These are phyloP conservation scores for Salix purpurea DNA, from an alignment of 345 rosid species.

Conservation along the genomic window DNA sequence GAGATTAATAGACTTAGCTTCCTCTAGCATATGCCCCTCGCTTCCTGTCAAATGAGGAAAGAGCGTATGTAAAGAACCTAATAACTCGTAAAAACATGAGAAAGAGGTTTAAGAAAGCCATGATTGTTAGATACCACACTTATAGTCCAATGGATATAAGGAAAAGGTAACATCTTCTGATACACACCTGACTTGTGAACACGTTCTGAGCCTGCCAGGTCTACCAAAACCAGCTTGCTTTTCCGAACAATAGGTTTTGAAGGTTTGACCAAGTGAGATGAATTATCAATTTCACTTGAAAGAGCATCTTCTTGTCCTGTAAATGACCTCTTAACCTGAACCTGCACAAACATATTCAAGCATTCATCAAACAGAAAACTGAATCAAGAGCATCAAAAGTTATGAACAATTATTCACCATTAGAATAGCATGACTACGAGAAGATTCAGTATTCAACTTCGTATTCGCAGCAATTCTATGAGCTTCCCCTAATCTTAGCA, in stretches of 20 bases:
- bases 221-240: slow-evolving; percentile 35
- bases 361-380: neutral
- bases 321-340: slow-evolving; percentile 27
- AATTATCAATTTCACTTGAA: slow-evolving; percentile 13
- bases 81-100: neutral
- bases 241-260: slow-evolving; percentile 26
- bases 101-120: neutral
- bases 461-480: slow-evolving; percentile 37
- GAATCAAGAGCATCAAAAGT: neutral
- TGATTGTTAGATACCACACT: neutral
- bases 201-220: slow-evolving; percentile 39
- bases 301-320: slow-evolving; percentile 18
- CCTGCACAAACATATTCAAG: slow-evolving; percentile 13
- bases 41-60: slow-evolving; percentile 21
- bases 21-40: slow-evolving; percentile 35
- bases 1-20: slow-evolving; percentile 33
- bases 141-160: neutral
- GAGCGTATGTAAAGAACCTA: neutral
- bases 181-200: slow-evolving; percentile 30
- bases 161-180: neutral
- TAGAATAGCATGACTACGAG: slow-evolving; percentile 33
- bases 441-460: slow-evolving; percentile 32
- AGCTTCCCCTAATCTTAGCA: slow-evolving; percentile 33
- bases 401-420: slow-evolving; percentile 19
- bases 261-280: slow-evolving; percentile 31